Evolutionary conservation across 2,329 filamentous ascomycete species (phyloP).

Genomic region (Fusarium nisikadoi): DNA sequence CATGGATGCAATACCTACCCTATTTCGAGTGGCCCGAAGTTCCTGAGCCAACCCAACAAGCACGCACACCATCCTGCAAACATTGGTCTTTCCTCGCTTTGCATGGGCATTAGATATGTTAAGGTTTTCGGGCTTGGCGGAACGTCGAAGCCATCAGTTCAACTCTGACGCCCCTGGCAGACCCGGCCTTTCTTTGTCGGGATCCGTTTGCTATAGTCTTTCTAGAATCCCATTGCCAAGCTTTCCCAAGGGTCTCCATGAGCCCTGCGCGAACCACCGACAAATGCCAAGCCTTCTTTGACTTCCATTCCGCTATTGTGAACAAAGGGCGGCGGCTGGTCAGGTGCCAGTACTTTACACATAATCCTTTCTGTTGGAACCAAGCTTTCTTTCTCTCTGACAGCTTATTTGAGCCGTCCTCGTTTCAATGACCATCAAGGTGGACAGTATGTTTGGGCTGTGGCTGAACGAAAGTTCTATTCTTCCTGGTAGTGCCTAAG

Average conservation of each 20-base stretch:
- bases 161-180: background rate
- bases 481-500: background rate
- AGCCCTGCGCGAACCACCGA: background rate
- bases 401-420: background rate
- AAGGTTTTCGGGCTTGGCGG: conserved; percentile 5
- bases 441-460: background rate
- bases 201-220: conserved; percentile 1
- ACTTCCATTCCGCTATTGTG: background rate
- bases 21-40: background rate
- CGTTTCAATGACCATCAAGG: background rate
- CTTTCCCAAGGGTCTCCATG: background rate
- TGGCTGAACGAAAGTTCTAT: background rate
- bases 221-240: conserved; percentile 14
- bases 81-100: background rate
- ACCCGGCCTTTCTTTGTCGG: conserved; percentile 1
- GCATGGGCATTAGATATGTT: background rate
- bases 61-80: conserved; percentile 1
- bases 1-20: background rate
- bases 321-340: background rate
- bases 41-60: background rate
- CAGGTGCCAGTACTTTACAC: background rate
- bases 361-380: background rate
- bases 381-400: background rate
- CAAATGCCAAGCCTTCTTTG: background rate
- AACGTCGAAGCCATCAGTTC: conserved; percentile 5